Base-by-base conservation (phyloP, 2,329 filamentous ascomycete species). In the Calonectria crousiana region DNA sequence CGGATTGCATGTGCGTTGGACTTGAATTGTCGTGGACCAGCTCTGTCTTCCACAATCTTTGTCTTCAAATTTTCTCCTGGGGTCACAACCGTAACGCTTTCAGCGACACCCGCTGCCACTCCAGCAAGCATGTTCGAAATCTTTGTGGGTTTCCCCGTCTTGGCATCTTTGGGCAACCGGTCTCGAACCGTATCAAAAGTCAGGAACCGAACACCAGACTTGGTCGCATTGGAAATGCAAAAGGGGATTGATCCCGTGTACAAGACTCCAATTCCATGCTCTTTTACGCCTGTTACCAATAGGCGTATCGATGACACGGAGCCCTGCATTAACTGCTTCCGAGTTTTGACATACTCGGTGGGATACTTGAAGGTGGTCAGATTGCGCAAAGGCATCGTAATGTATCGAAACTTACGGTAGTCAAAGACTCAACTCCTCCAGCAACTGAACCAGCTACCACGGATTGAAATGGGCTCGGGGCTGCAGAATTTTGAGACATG, bases 301-400 rank as follows among this genome's bases (percentile, higher is more conserved):
- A 60, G n/a, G n/a, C 53, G 53, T 11, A 60, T 9, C 23, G 53
- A 60, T 34, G 53, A 60, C 53, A 60, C 53, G 13, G 53, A 60
- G 11, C n/a, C 36, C 20, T 26, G 32, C 53, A 60, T 38, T 10
- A 60, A 38, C n/a, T 60, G 53, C 34, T 60, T 60, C 6, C 32
- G 20, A 14, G 53, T 60, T 26, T 60, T 60, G 32, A 60, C 53
- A 60, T 60, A 60, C 23, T 69, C 69, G 67, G 71, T 74, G 1
- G 67, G 71, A 47, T 74, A 71, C 71, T 74, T 11, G n/a, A n/a
- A 30, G 30, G n/a, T 18, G n/a, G 28, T 67, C 44, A 70, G 52
- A n/a, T 36, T 4, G 16, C 20, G 23, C 28, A 8, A 34, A 8
- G 6, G 3, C 6, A 9, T 34, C 3, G 32, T 28, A 6, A 8